Evolutionary conservation across 1,139 yeast genomes (phyloP).

Genomic region (Hyphopichia pseudoburtonii): DNA sequence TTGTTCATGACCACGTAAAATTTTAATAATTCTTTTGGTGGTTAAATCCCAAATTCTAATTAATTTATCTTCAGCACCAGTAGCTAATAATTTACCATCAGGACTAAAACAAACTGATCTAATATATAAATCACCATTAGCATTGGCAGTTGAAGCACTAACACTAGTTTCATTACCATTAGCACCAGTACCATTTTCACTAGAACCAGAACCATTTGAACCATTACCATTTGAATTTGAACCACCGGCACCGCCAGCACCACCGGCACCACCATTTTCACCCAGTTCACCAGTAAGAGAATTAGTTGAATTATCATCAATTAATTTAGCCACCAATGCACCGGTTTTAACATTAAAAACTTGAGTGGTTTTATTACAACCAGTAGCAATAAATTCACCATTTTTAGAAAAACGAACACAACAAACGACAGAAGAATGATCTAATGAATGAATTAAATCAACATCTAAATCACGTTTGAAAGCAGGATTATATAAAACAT

Average conservation of each 20-base stretch:
- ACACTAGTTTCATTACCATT: slow-evolving; percentile 25
- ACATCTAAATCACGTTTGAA: slow-evolving; percentile 70
- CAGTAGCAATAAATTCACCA: slow-evolving; percentile 93
- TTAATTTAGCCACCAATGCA: slow-evolving; percentile 79
- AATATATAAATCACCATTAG: slow-evolving; percentile 81
- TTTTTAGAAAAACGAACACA: slow-evolving; percentile 92
- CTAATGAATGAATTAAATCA: slow-evolving; percentile 84
- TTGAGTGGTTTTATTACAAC: slow-evolving; percentile 95
- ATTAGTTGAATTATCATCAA: slow-evolving; percentile 68
- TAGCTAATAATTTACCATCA: slow-evolving; percentile 91
- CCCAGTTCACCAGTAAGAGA: slow-evolving; percentile 19
- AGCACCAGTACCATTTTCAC: slow-evolving; percentile 20
- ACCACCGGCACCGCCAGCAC: no score
- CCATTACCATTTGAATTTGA: slow-evolving; percentile 35
- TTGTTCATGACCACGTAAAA: slow-evolving; percentile 94
- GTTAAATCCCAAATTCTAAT: slow-evolving; percentile 96
- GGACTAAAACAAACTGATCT: slow-evolving; percentile 97
- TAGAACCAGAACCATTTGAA: slow-evolving; percentile 18
- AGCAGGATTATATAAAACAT: slow-evolving; percentile 88
- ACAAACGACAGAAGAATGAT: slow-evolving; percentile 93
- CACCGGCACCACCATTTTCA: no score
- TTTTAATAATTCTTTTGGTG: slow-evolving; percentile 81
- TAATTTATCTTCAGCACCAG: slow-evolving; percentile 97
- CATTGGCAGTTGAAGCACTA: slow-evolving; percentile 37
- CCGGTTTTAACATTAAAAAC: slow-evolving; percentile 93